Base-by-base conservation (phyloP, 2,329 filamentous ascomycete species). In the Diaporthe ilicicola region DNA sequence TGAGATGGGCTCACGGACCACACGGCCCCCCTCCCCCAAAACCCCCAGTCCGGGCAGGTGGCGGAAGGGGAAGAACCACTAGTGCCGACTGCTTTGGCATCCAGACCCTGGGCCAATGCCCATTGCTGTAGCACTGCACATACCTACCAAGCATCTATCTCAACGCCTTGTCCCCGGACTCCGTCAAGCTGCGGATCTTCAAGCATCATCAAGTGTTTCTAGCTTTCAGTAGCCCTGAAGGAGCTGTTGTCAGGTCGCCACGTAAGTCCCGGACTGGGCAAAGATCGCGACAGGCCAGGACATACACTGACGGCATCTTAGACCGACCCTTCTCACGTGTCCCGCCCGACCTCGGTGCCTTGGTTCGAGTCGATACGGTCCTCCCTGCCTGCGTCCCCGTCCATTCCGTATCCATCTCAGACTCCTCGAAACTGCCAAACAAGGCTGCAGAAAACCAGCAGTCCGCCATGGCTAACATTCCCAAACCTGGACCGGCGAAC, bases 401-500 rank as follows among this genome's bases (percentile, higher is more conserved):
- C 61, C 32, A 44, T n/a, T 51, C 39, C 32, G 19, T 10, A 55
- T 15, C 39, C 13, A 46, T 46, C 22, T n/a, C 29, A 42, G 48
- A 17, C 51, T 37, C 32, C 6, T 39, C 44, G 32, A 62, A 24
- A 22, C 44, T 42, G 39, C 34, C 51, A 37, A 15, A 17, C 61
- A 39, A 29, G 39, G 39, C 46, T 50, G 48, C 69, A 72, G 71
- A 71, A 50, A 12, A 55, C 9, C 17, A 34, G 76, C 74, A 75
- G 74, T 74, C 67, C 71, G 81, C 62, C 46, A 82, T 86, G 85
- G 77, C 83, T 72, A 83, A 75, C 70, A 89, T 98, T 76, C 95
- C 96, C 71, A 93, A 95, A 84, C 95, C 95, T 70, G 95, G 95
- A 67, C 95, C 95, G 70, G 95, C 95, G 72, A 94, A 93, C 77